Percentiles rank a stretch among this genome's conserved stretches.
Conservation (phyloP, 2,329 filamentous ascomycete genomes). For the Chrysoporthe austroafricana region DNA sequence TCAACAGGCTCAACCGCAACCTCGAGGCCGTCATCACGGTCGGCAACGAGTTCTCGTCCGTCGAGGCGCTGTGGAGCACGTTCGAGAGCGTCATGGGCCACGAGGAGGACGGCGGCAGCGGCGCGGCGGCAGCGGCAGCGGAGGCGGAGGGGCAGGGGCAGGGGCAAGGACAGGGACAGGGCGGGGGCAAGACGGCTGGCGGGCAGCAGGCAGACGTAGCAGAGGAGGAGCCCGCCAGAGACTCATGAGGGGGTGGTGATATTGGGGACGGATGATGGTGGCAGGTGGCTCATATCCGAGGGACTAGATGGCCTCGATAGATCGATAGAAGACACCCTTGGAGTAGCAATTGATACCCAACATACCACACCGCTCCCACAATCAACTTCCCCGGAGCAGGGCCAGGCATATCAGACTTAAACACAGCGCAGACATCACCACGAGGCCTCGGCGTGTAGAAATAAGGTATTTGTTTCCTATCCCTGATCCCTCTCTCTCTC, state of each 20-base stretch:
- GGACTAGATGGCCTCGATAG: background rate
- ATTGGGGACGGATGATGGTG: background rate
- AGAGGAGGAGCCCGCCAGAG: background rate
- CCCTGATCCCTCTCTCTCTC: background rate
- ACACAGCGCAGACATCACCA: background rate
- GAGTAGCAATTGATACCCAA: conserved; percentile 13
- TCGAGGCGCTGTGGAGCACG: conserved; percentile 95
- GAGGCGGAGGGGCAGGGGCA: conserved; percentile 7
- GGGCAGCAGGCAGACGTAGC: background rate
- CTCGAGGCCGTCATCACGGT: conserved; percentile 91
- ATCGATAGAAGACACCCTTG: background rate
- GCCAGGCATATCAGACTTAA: background rate
- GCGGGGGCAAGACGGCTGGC: conserved; percentile 32
- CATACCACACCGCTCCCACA: background rate
- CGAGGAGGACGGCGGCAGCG: conserved; percentile 47
- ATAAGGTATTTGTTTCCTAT: conserved; percentile 16
- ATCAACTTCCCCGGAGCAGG: background rate
- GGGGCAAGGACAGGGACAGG: background rate
- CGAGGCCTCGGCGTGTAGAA: background rate
- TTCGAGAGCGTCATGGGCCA: conserved; percentile 96
- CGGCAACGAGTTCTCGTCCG: conserved; percentile 95
- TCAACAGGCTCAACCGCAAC: conserved; percentile 92
- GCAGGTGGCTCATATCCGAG: background rate
- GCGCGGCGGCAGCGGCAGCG: background rate
- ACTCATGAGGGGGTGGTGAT: background rate